phyloP scores from a whole-genome alignment of 345 rosid genomes.

The Pseudoturritis turrita region DNA sequence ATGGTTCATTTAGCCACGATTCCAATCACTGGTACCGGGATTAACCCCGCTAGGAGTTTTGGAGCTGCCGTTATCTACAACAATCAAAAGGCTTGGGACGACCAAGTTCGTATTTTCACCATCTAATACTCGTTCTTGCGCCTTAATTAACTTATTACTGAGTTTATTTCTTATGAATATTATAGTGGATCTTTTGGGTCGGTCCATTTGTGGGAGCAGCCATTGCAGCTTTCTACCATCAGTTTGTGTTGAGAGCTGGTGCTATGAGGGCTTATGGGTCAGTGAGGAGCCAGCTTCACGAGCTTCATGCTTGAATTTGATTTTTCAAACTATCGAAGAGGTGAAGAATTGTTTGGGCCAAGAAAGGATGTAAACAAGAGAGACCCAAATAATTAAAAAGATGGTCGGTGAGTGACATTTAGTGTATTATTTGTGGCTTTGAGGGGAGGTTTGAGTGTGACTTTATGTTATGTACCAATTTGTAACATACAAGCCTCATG shows the following conservation, averaged over 20 bases:
- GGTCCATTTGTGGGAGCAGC: conserved; percentile 89
- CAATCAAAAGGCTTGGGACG: conserved; percentile 58
- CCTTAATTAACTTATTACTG: background rate
- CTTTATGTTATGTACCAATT: background rate
- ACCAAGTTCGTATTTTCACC: conserved; percentile 44
- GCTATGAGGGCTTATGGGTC: conserved; percentile 82
- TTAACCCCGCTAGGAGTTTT: conserved; percentile 84
- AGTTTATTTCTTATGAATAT: background rate
- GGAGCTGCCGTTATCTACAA: conserved; percentile 79
- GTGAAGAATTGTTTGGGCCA: conserved; percentile 10
- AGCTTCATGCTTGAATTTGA: conserved; percentile 34
- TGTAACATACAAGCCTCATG: conserved; percentile 1
- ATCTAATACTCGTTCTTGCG: background rate
- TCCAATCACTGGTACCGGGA: conserved; percentile 86
- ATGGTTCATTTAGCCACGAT: conserved; percentile 91
- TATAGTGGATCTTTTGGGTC: conserved; percentile 88
- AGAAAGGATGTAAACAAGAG: background rate
- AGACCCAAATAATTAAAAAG: background rate
- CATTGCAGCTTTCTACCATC: conserved; percentile 86
- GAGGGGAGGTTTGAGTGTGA: conserved; percentile 19
- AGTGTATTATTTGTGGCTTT: conserved; percentile 15
- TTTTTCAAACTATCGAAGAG: background rate
- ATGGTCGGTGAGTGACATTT: conserved; percentile 13
- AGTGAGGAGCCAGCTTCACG: conserved; percentile 68
- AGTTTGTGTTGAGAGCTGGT: conserved; percentile 73